Base-by-base conservation (phyloP, 108 stramenopile genomes). In the Skeletonema menzelii region DNA sequence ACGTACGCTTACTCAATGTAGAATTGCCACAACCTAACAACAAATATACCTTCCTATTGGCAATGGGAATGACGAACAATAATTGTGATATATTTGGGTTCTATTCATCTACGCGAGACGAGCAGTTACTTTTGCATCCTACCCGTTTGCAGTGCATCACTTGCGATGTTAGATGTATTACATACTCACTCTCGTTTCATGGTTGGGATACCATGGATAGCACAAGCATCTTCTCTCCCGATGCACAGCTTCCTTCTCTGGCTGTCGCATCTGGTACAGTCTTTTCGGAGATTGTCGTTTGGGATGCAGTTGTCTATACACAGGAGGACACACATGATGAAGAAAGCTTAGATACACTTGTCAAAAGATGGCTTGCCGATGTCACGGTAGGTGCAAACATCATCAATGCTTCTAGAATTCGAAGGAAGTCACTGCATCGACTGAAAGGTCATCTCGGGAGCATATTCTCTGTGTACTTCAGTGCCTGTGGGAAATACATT, bases 371-470 rank as follows among this genome's bases (percentile, higher is more conserved):
- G 73, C 59, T 75, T 27, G 42, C 47, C 28, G 27, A 26, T 55
- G 24, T 31, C 57, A 12, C n/a, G 7, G 17, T 27, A 14, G 32
- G 14, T 13, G 5, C 12, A 17, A 27, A 26, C 32, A 27, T 8
- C 38, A 26, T 14, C 28, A 70, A 27, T 15, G 24, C 47, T 2
- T 62, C 40, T 27, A 65, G 59, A 34, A 53, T 44, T 32, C 44
- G 34, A 55, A 47, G 47, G 15, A 35, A 19, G 27, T 60, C 70
- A 42, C 42, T 72, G 37, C 59, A 68, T 67, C 34, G 76, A 46
- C 85, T 91, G 3, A 44, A 63, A 56, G 90, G 88, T 4, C 90
- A 91, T 53, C 83, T 82, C 42, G 90, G 90, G 26, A 84, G 86
- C 53, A 76, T 91, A 32, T 83, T 84, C 63, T 73, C 81, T 22